A percentile compares a stretch with the other conserved stretches of the same genome.
These are phyloP conservation scores for Penicillium sp. DNA, from an alignment of 2,329 filamentous ascomycete species.

Conservation along the genomic window DNA sequence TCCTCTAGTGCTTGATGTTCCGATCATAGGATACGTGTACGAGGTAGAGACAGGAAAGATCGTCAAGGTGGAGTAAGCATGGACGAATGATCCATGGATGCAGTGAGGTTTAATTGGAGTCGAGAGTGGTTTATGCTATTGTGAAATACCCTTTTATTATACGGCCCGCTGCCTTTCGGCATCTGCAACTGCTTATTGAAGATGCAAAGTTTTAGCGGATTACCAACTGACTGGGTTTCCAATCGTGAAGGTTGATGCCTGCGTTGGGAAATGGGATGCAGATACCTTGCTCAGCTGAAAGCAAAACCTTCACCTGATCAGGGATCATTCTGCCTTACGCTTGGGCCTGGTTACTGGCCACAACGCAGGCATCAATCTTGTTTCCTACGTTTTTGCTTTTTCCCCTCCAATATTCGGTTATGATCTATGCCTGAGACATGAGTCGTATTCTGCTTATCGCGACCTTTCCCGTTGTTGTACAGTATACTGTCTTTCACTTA, in stretches of 20 bases:
- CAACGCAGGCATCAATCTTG: slow-evolving; percentile 7
- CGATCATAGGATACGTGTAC: slow-evolving; percentile 75
- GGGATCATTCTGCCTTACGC: slow-evolving; percentile 27
- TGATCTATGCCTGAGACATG: too few relatives aligned
- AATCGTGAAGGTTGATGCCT: slow-evolving; percentile 4
- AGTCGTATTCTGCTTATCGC: too few relatives aligned
- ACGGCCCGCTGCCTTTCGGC: not conserved
- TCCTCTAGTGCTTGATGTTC: slow-evolving; percentile 64
- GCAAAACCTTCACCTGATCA: slow-evolving; percentile 9
- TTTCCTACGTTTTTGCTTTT: not conserved
- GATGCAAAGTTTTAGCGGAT: not conserved
- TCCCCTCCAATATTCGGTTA: not conserved
- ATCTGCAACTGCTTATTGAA: not conserved
- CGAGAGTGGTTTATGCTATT: not conserved
- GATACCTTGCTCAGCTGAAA: slow-evolving; percentile 15
- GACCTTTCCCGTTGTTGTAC: too few relatives aligned
- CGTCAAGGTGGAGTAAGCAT: slow-evolving; percentile 45
- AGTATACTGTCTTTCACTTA: too few relatives aligned
- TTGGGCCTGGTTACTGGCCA: slow-evolving; percentile 17
- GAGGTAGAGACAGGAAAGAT: slow-evolving; percentile 74
- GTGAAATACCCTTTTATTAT: too few relatives aligned
- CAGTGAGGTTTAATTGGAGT: not conserved
- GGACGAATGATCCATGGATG: not conserved
- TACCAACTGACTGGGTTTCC: not conserved
- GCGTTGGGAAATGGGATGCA: not conserved